Evolutionary conservation across 768 basidiomycete species (phyloP).

Genomic region (Boletus barrowsii): DNA sequence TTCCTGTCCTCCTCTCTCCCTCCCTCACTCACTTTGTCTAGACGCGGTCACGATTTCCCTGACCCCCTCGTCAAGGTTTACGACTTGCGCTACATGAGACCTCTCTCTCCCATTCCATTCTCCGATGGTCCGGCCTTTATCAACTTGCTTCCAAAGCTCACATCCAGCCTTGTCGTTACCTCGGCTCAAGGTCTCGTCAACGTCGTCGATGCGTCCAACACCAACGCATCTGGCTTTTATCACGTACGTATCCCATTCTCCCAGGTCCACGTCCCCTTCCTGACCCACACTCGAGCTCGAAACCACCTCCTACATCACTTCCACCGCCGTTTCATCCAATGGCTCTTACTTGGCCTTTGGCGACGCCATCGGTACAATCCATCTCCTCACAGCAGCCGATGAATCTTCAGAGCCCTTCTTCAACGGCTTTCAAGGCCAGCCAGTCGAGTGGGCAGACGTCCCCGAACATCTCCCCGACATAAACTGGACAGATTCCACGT

Average conservation of each 20-base stretch:
- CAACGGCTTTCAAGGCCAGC: conserved; percentile 87
- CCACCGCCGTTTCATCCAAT: conserved; percentile 77
- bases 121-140: conserved; percentile 85
- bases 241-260: conserved; percentile 48
- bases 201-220: conserved; percentile 75
- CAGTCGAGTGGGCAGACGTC: conserved; percentile 80
- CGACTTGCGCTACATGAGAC: conserved; percentile 79
- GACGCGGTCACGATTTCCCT: conserved; percentile 82
- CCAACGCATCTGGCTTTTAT: conserved; percentile 69
- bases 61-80: conserved; percentile 93
- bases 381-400: conserved; percentile 75
- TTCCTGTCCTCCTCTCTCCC: not conserved
- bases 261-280: not conserved
- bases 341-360: conserved; percentile 93
- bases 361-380: conserved; percentile 80
- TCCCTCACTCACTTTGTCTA: conserved; percentile 31
- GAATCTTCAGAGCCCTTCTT: conserved; percentile 59
- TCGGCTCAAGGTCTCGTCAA: conserved; percentile 84
- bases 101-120: conserved; percentile 85
- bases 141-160: conserved; percentile 70
- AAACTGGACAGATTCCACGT: conserved; percentile 84
- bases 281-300: conserved; percentile 49
- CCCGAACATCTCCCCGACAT: conserved; percentile 67
- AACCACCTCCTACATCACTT: conserved; percentile 70
- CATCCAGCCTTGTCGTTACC: conserved; percentile 69